Percentiles rank a stretch among this genome's conserved stretches.
Conservation (phyloP, 2,329 filamentous ascomycete genomes). For the Paecilomyces fulvus region DNA sequence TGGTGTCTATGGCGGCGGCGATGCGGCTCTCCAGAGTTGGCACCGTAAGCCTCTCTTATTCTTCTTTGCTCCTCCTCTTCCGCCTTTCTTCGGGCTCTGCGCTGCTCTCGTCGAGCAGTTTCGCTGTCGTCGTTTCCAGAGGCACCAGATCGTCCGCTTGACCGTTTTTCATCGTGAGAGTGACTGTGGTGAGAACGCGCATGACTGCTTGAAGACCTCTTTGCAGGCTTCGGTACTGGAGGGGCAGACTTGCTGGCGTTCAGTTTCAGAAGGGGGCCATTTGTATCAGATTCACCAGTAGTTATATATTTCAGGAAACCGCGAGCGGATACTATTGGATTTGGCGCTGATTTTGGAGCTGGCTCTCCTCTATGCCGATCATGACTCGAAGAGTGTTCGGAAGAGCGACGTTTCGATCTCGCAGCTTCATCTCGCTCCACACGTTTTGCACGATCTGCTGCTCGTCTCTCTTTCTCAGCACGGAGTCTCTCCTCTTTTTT, state of each 20-base stretch:
- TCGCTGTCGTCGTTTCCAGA: conserved; percentile 4
- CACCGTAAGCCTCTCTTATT: conserved; percentile 2
- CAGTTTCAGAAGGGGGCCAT: conserved; percentile 29
- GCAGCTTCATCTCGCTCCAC: neutral
- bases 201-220: conserved; percentile 22
- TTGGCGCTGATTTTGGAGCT: conserved; percentile 19
- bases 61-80: conserved; percentile 6
- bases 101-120: conserved; percentile 5
- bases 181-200: conserved; percentile 17
- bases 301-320: conserved; percentile 30
- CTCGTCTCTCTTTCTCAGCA: conserved; percentile 9
- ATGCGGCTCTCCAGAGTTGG: conserved; percentile 1
- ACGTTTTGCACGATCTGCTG: conserved; percentile 1
- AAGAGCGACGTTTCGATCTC: conserved; percentile 10
- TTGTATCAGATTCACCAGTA: conserved; percentile 32
- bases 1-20: conserved; percentile 3
- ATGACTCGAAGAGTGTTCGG: conserved; percentile 17
- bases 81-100: conserved; percentile 6
- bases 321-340: conserved; percentile 14
- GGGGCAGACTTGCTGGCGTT: conserved; percentile 25
- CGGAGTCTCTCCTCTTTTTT: conserved; percentile 8
- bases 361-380: conserved; percentile 14
- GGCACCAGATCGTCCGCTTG: conserved; percentile 3
- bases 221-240: conserved; percentile 20
- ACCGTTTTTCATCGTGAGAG: conserved; percentile 7